Conservation (phyloP, 1,284 basidiomycete genomes). For the Phaffia rhodozyma region DNA sequence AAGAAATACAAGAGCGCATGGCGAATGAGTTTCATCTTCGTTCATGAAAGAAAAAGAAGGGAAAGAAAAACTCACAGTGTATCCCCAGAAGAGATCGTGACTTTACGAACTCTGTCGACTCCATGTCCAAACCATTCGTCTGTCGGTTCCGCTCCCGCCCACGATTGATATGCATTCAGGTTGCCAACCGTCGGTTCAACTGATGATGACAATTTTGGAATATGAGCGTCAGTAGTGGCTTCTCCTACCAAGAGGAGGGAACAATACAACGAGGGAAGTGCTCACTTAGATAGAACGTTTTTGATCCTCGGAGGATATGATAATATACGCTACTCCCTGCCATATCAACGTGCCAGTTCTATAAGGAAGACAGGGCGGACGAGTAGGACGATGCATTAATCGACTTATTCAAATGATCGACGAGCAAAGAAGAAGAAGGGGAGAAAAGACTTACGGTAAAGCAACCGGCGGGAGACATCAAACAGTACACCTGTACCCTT, state of each 20-base stretch:
- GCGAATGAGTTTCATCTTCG: no score
- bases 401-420: no score
- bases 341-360: slow-evolving; percentile 97
- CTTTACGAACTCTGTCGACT: slow-evolving; percentile 75
- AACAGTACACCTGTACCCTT: slow-evolving; percentile 89
- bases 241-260: no score
- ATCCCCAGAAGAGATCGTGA: slow-evolving; percentile 68
- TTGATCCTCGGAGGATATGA: slow-evolving; percentile 28
- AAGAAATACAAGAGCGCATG: no score
- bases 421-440: slow-evolving; percentile 6
- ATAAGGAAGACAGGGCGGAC: background rate
- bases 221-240: no score
- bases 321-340: slow-evolving; percentile 37
- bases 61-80: slow-evolving; percentile 49
- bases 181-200: slow-evolving; percentile 75
- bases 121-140: slow-evolving; percentile 82
- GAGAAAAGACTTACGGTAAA: slow-evolving; percentile 60
- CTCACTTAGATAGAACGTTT: slow-evolving; percentile 79
- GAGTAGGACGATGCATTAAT: no score
- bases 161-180: slow-evolving; percentile 51
- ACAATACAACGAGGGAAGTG: no score
- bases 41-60: no score
- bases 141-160: slow-evolving; percentile 74
- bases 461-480: slow-evolving; percentile 75
- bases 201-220: background rate